Evolutionary conservation across 164 flowering plant genomes (phyloP).

Genomic region (Dillenia suffruticosa): DNA sequence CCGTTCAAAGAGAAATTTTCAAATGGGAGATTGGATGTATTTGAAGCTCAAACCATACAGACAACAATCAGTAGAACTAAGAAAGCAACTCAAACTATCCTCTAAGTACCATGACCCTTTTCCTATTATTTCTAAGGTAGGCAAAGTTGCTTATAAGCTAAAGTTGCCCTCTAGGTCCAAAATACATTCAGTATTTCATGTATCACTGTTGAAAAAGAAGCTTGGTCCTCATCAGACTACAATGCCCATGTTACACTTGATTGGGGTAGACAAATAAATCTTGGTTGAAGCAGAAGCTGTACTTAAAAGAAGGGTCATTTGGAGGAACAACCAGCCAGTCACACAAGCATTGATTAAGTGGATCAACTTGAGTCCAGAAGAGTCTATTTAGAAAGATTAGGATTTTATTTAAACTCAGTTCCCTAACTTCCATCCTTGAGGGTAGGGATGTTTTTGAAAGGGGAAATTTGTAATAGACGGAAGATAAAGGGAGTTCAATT

Average conservation of each 20-base stretch:
- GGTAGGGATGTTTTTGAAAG: too few species aligned
- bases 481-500: too few species aligned
- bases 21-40: too few species aligned
- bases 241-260: background rate
- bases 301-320: background rate
- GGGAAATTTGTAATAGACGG: too few species aligned
- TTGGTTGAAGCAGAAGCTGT: background rate
- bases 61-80: background rate
- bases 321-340: background rate
- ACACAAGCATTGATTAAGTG: background rate
- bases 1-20: too few species aligned
- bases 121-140: background rate
- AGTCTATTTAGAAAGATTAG: too few species aligned
- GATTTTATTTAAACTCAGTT: too few species aligned
- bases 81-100: background rate
- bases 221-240: background rate
- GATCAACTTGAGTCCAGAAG: background rate
- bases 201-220: constrained; percentile 4
- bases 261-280: background rate
- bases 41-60: background rate
- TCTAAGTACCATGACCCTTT: constrained; percentile 8
- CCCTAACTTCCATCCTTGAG: too few species aligned
- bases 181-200: constrained; percentile 7
- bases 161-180: background rate
- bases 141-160: background rate